phyloP scores from a whole-genome alignment of 108 stramenopile species.

The Cyclostephanos tholiformis region DNA sequence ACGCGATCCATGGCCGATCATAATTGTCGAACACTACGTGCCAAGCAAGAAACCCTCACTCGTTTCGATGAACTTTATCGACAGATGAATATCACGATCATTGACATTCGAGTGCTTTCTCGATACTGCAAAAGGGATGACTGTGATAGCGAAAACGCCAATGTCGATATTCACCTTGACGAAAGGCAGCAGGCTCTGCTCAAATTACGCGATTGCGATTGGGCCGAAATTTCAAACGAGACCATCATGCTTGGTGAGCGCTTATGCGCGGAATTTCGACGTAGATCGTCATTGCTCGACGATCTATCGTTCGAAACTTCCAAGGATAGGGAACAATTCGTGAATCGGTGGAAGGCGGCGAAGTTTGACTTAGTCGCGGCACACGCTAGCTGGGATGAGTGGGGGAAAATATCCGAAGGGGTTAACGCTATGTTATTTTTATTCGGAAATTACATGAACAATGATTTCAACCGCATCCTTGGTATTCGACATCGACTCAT shows the following conservation, averaged over 20 bases:
- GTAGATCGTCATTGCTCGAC: constrained; percentile 26
- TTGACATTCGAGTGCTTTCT: background rate
- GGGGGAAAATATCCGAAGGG: background rate
- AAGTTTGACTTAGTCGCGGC: constrained; percentile 33
- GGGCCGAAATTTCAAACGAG: constrained; percentile 6
- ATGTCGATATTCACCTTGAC: background rate
- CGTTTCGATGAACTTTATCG: constrained; percentile 3
- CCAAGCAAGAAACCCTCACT: background rate
- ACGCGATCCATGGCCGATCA: constrained; percentile 13
- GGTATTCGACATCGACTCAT: constrained; percentile 19
- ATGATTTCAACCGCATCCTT: background rate
- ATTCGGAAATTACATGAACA: background rate
- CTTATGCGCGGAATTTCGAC: constrained; percentile 32
- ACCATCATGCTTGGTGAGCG: constrained; percentile 14
- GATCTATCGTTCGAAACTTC: constrained; percentile 24
- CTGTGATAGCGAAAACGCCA: background rate
- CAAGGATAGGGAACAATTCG: constrained; percentile 3
- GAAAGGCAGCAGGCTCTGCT: constrained; percentile 6
- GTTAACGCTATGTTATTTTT: background rate
- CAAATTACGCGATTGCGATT: constrained; percentile 21
- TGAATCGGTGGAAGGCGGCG: constrained; percentile 34
- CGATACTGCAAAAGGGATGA: background rate
- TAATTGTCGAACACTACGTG: background rate
- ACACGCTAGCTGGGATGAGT: constrained; percentile 29
- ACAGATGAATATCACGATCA: background rate